Evolutionary conservation across 805 yeast species (phyloP).

Genomic region (Tetrapisispora taiwanensis): DNA sequence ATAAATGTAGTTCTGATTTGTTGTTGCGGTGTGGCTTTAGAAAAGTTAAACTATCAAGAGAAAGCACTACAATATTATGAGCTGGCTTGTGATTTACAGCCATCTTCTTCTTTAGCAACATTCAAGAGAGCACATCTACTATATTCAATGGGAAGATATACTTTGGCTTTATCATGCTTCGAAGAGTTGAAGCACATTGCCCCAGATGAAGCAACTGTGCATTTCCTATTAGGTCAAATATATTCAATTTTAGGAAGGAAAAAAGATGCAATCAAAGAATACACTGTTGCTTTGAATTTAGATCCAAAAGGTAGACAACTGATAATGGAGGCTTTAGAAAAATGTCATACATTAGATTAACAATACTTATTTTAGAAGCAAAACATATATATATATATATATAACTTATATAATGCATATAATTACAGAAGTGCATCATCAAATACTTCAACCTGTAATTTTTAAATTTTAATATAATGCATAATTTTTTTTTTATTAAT

Average conservation of each 20-base stretch:
- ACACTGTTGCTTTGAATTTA: constrained; percentile 77
- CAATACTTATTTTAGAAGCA: too few species aligned
- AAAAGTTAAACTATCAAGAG: constrained; percentile 55
- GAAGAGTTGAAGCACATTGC: constrained; percentile 64
- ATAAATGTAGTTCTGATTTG: constrained; percentile 81
- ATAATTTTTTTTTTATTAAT: neutral
- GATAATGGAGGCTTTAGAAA: constrained; percentile 75
- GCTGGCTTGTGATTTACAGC: constrained; percentile 74
- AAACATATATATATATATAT: neutral
- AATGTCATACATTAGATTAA: constrained; percentile 23
- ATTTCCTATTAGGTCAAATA: constrained; percentile 77
- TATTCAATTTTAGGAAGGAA: constrained; percentile 68
- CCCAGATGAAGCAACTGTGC: constrained; percentile 93
- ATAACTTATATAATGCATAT: neutral
- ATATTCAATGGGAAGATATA: constrained; percentile 59
- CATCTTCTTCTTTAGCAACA: constrained; percentile 72
- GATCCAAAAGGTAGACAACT: constrained; percentile 89
- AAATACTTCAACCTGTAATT: too few species aligned
- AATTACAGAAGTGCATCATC: too few species aligned
- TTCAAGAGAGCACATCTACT: constrained; percentile 82
- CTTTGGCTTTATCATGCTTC: constrained; percentile 64
- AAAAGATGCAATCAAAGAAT: constrained; percentile 70
- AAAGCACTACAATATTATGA: constrained; percentile 76
- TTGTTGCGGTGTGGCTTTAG: constrained; percentile 89
- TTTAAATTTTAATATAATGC: neutral